Evolutionary conservation across 2,329 filamentous ascomycete genomes (phyloP).

Genomic region (Lachnellula occidentalis): DNA sequence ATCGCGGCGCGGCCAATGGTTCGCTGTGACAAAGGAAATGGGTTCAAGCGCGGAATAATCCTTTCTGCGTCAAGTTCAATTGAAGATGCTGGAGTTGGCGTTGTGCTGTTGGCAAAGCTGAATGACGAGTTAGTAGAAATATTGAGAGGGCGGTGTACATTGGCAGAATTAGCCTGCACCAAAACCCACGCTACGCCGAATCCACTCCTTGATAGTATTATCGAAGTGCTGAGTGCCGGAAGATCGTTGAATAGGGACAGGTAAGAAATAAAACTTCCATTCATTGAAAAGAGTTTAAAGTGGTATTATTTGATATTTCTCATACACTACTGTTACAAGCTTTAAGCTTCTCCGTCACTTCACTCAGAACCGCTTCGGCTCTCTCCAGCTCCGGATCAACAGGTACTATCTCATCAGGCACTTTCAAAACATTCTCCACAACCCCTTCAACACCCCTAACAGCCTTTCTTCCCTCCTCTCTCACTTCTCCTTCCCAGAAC

Average conservation of each 20-base stretch:
- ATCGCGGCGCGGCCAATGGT: too few species aligned
- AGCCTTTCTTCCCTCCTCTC: constrained; percentile 60
- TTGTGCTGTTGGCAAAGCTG: too few species aligned
- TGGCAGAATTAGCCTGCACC: neutral
- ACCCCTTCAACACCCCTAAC: constrained; percentile 51
- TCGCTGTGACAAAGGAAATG: too few species aligned
- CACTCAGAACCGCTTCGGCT: constrained; percentile 17
- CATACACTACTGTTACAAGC: constrained; percentile 18
- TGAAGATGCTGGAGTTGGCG: too few species aligned
- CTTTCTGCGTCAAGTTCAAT: too few species aligned
- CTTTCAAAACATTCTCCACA: constrained; percentile 42
- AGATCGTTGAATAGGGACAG: too few species aligned
- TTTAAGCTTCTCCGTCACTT: constrained; percentile 17
- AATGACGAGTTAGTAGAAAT: neutral
- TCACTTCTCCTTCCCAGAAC: constrained; percentile 63
- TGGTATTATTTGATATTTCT: neutral
- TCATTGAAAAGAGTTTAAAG: too few species aligned
- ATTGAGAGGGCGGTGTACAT: neutral
- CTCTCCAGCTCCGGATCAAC: constrained; percentile 18
- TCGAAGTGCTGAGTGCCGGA: too few species aligned
- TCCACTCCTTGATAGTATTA: too few species aligned
- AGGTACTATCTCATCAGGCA: constrained; percentile 6
- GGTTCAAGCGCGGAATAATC: too few species aligned
- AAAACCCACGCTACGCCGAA: neutral
- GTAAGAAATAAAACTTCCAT: too few species aligned